These are phyloP conservation scores for Adansonia digitata DNA, from an alignment of 345 rosid species.

Conservation along the genomic window DNA sequence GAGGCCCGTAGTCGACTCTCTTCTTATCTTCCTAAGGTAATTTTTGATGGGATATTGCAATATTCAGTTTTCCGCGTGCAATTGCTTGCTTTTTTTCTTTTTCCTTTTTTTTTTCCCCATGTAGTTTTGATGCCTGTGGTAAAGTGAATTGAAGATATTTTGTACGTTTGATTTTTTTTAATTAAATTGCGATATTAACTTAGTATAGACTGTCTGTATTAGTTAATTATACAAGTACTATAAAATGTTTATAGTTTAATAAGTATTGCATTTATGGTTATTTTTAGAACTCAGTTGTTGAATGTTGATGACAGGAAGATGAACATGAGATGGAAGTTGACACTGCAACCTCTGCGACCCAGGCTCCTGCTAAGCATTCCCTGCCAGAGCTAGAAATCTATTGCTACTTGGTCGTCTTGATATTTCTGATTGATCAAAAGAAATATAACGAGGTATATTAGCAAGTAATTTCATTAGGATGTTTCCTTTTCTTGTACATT, in stretches of 20 bases:
- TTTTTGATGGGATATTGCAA: not conserved
- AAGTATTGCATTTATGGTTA: not conserved
- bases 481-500: not conserved
- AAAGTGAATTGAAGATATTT: not conserved
- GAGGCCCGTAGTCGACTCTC: constrained; percentile 32
- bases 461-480: not conserved
- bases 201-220: not conserved
- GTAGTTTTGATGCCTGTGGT: too few species aligned
- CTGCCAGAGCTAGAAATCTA: constrained; percentile 48
- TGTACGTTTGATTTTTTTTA: not conserved
- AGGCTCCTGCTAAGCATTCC: constrained; percentile 30
- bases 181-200: not conserved
- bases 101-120: too few species aligned
- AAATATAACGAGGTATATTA: constrained; percentile 38
- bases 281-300: not conserved
- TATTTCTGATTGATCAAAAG: constrained; percentile 53
- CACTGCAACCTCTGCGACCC: constrained; percentile 35
- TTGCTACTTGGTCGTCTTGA: constrained; percentile 42
- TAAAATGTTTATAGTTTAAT: not conserved
- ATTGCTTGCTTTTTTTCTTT: not conserved
- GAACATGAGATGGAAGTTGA: constrained; percentile 62
- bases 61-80: not conserved
- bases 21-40: constrained; percentile 45
- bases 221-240: not conserved
- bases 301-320: constrained; percentile 33